Conservation (phyloP, 1,284 basidiomycete genomes). For the Trametes hirsuta region DNA sequence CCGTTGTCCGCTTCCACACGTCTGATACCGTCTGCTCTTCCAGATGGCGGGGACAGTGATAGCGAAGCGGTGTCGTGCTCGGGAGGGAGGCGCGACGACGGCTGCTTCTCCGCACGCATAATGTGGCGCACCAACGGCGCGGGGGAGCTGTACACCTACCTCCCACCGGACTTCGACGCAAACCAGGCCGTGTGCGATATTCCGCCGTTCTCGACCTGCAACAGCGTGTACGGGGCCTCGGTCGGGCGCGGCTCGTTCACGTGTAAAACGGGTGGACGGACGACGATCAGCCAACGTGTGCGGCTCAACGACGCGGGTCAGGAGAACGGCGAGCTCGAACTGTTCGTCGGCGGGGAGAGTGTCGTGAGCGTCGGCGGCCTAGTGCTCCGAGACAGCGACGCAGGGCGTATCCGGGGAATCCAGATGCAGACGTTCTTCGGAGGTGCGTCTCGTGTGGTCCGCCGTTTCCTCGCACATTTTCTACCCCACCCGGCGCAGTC, state of each 20-base stretch:
- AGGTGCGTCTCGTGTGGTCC: slow-evolving; percentile 38
- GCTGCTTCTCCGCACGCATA: slow-evolving; percentile 58
- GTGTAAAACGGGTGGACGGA: slow-evolving; percentile 65
- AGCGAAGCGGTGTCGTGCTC: slow-evolving; percentile 49
- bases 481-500: neutral
- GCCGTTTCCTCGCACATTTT: too few relatives aligned
- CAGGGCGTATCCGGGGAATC: slow-evolving; percentile 57
- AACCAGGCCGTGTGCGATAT: slow-evolving; percentile 56
- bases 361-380: slow-evolving; percentile 56
- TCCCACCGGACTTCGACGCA: slow-evolving; percentile 61
- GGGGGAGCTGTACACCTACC: slow-evolving; percentile 68
- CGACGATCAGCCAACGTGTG: slow-evolving; percentile 61
- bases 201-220: slow-evolving; percentile 59
- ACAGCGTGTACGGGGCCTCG: slow-evolving; percentile 65
- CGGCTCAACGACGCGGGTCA: slow-evolving; percentile 65
- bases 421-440: slow-evolving; percentile 75
- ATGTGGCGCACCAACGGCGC: slow-evolving; percentile 57
- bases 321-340: slow-evolving; percentile 57
- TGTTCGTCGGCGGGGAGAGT: slow-evolving; percentile 61
- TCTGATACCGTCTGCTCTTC: neutral
- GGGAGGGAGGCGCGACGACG: slow-evolving; percentile 48
- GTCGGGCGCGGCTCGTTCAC: slow-evolving; percentile 74
- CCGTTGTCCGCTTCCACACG: neutral
- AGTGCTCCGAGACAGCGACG: slow-evolving; percentile 48
- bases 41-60: slow-evolving; percentile 55